These are phyloP conservation scores for Phytophthora citricola DNA, from an alignment of 352 stramenopile genomes.

Conservation along the genomic window DNA sequence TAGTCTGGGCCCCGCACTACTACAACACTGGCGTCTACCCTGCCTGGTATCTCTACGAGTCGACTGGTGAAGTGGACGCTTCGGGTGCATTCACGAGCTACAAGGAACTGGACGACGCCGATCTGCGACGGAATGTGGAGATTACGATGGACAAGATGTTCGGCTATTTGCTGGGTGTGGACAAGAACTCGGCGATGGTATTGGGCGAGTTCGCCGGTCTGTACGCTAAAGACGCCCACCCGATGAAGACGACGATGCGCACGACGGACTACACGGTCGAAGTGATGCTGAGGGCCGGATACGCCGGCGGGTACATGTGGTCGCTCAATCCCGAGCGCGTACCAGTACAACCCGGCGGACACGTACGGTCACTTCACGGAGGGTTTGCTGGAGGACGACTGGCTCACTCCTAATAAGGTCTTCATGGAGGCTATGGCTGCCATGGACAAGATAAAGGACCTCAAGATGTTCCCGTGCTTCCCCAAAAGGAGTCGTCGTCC, in stretches of 20 bases:
- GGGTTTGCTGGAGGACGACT: constrained; percentile 72
- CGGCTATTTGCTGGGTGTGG: constrained; percentile 44
- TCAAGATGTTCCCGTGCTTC: constrained; percentile 72
- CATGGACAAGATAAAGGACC: constrained; percentile 58
- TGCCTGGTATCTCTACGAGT: constrained; percentile 63
- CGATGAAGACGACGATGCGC: constrained; percentile 58
- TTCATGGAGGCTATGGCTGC: constrained; percentile 64
- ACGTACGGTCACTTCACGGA: constrained; percentile 67
- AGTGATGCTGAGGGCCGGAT: constrained; percentile 55
- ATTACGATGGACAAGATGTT: constrained; percentile 72
- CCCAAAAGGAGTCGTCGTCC: constrained; percentile 24
- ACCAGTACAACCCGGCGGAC: constrained; percentile 74
- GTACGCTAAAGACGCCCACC: constrained; percentile 59
- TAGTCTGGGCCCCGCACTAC: constrained; percentile 75
- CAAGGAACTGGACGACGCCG: constrained; percentile 52
- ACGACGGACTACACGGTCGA: constrained; percentile 71
- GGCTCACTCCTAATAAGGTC: constrained; percentile 65
- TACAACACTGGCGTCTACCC: constrained; percentile 74
- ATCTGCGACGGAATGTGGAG: constrained; percentile 59
- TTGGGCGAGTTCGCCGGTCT: constrained; percentile 72
- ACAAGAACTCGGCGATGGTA: constrained; percentile 52
- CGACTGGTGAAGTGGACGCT: constrained; percentile 19
- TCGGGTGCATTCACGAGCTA: constrained; percentile 35
- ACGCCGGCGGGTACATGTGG: constrained; percentile 78
- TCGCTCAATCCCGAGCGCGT: constrained; percentile 74